Percentiles rank a stretch among this genome's conserved stretches.
These are phyloP conservation scores for Trametes villosa DNA, from an alignment of 768 basidiomycete species.

Conservation along the genomic window DNA sequence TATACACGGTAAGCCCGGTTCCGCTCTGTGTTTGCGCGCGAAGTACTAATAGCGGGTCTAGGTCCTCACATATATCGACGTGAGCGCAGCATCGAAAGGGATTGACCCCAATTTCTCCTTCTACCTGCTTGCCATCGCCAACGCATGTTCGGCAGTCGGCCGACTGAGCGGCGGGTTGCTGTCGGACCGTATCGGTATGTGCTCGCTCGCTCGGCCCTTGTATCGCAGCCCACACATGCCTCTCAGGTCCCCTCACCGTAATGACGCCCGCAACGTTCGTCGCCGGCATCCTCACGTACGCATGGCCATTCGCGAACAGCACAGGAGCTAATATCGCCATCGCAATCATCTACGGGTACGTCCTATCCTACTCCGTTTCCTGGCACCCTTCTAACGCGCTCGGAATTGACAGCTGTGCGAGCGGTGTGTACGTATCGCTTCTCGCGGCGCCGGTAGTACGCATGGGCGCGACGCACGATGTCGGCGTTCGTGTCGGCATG, in stretches of 20 bases:
- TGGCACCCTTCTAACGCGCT: background rate
- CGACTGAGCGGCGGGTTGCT: conserved; percentile 57
- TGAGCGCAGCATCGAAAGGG: conserved; percentile 56
- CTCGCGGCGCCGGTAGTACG: conserved; percentile 60
- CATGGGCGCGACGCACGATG: conserved; percentile 62
- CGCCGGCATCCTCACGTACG: conserved; percentile 62
- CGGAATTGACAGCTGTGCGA: conserved; percentile 50
- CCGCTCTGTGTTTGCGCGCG: background rate
- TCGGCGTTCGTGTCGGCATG: conserved; percentile 70
- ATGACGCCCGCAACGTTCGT: conserved; percentile 65
- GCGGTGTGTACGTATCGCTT: conserved; percentile 64
- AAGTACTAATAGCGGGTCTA: background rate
- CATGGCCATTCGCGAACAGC: conserved; percentile 67
- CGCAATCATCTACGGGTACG: conserved; percentile 67
- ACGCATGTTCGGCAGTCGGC: conserved; percentile 66
- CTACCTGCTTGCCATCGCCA: conserved; percentile 71
- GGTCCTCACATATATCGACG: conserved; percentile 73
- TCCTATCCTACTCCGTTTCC: background rate
- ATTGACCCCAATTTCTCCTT: conserved; percentile 55
- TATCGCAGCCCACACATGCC: background rate
- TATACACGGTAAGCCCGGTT: conserved; percentile 58
- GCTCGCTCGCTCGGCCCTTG: background rate
- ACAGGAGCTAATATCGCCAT: conserved; percentile 53
- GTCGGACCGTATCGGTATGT: conserved; percentile 57
- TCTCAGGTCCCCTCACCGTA: conserved; percentile 66